Percentiles rank a stretch among this genome's conserved stretches.
These are phyloP conservation scores for Globisporangium spinosum DNA, from an alignment of 352 stramenopile species.

Conservation along the genomic window DNA sequence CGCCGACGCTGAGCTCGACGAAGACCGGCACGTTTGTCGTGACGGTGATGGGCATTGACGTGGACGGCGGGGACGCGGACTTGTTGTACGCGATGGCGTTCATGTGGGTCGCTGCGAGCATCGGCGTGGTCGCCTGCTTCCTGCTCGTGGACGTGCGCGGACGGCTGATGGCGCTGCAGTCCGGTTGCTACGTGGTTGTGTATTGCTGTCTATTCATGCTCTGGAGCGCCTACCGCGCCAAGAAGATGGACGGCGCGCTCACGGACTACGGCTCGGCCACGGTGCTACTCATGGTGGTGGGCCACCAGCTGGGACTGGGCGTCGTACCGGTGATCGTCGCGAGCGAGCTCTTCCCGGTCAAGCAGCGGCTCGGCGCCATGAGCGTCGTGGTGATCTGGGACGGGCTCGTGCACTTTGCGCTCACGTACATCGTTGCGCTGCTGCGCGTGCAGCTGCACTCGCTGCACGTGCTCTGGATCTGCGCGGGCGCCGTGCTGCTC, in stretches of 20 bases:
- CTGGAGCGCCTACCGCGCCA: constrained; percentile 35
- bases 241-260: constrained; percentile 27
- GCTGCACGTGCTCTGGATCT: constrained; percentile 33
- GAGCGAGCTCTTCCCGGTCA: constrained; percentile 71
- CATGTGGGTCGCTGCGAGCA: constrained; percentile 37
- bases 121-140: constrained; percentile 50
- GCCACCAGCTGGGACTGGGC: constrained; percentile 61
- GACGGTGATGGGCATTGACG: constrained; percentile 53
- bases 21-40: constrained; percentile 40
- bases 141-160: constrained; percentile 69
- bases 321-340: constrained; percentile 53
- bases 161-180: constrained; percentile 44
- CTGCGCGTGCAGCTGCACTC: constrained; percentile 33
- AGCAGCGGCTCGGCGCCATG: constrained; percentile 54
- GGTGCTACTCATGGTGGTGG: constrained; percentile 58
- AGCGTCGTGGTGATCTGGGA: constrained; percentile 71
- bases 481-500: constrained; percentile 35
- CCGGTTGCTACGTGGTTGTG: constrained; percentile 53
- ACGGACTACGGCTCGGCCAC: constrained; percentile 58
- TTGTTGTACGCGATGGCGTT: constrained; percentile 41
- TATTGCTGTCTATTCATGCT: constrained; percentile 46
- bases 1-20: constrained; percentile 50
- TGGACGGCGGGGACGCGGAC: constrained; percentile 49
- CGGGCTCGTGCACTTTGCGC: constrained; percentile 33
- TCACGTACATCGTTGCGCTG: constrained; percentile 35